These are phyloP conservation scores for Plasmopara muralis DNA, from an alignment of 352 stramenopile species.

Conservation along the genomic window DNA sequence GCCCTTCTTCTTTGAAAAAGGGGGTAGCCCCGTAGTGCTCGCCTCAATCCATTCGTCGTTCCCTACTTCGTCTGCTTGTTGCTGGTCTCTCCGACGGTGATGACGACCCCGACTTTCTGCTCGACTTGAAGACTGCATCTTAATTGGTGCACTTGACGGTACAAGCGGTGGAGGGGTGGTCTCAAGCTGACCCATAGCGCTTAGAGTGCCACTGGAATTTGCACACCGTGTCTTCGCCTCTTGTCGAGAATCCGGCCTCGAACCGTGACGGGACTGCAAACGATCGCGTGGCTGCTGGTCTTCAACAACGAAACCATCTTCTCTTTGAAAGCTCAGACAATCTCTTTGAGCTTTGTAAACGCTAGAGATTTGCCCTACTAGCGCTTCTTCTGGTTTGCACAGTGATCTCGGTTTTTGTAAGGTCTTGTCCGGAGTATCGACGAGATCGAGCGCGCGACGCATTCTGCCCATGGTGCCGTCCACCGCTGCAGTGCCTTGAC, in stretches of 20 bases:
- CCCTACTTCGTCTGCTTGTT: conserved; percentile 20
- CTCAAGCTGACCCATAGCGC: conserved; percentile 43
- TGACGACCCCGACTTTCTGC: conserved; percentile 20
- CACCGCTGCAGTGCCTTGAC: no score
- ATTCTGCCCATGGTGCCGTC: no score
- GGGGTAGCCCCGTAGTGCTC: background rate
- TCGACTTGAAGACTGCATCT: conserved; percentile 17
- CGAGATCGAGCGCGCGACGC: no score
- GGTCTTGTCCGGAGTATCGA: no score
- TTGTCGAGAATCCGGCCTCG: conserved; percentile 43
- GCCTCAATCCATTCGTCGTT: conserved; percentile 14
- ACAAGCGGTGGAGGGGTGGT: conserved; percentile 8
- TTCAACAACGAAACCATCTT: conserved; percentile 37
- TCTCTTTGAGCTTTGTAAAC: conserved; percentile 18
- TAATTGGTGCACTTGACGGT: conserved; percentile 7
- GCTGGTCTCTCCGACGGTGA: conserved; percentile 22
- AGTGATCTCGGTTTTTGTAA: background rate
- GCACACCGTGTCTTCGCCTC: conserved; percentile 3
- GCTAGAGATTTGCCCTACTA: conserved; percentile 20
- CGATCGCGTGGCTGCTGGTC: conserved; percentile 70
- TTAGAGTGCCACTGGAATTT: conserved; percentile 6
- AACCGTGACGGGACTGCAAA: conserved; percentile 70
- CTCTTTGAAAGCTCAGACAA: conserved; percentile 17
- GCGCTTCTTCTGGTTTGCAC: conserved; percentile 15
- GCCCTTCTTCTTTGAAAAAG: conserved; percentile 29